Evolutionary conservation across 140 eudicot species (phyloP).

Genomic region (Flaveria floridana): DNA sequence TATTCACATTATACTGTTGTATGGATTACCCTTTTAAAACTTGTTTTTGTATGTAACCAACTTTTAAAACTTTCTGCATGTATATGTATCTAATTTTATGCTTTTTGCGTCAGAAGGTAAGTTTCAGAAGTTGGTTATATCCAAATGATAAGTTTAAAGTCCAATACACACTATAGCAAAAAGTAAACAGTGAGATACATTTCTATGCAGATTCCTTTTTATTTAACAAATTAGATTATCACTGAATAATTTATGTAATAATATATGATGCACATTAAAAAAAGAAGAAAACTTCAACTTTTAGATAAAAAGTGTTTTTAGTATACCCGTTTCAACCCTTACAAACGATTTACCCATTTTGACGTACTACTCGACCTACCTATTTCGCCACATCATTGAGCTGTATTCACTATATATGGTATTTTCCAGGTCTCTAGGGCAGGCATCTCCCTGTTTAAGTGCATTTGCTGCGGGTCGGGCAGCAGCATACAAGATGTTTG

Average conservation of each 20-base stretch:
- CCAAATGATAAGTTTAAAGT: neutral
- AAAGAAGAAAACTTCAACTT: neutral
- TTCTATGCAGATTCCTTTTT: neutral
- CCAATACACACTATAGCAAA: neutral
- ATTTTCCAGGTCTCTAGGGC: slow-evolving; percentile 70
- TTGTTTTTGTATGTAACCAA: neutral
- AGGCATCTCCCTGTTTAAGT: slow-evolving; percentile 83
- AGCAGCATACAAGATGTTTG: slow-evolving; percentile 95
- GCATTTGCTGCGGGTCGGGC: slow-evolving; percentile 97
- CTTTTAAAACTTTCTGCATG: neutral
- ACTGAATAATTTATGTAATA: neutral
- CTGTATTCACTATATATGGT: neutral
- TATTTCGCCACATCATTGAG: neutral
- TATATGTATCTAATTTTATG: neutral
- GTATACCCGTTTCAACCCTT: neutral
- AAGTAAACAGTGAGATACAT: neutral
- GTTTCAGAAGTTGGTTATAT: neutral
- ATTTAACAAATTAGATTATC: neutral
- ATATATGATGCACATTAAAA: neutral
- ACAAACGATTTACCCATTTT: neutral
- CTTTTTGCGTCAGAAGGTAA: neutral
- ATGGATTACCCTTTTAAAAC: neutral
- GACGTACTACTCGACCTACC: neutral
- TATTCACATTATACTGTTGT: no score
- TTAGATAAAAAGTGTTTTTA: neutral